Base-by-base conservation (phyloP, 2,329 filamentous ascomycete species). In the Penicillium palitans region DNA sequence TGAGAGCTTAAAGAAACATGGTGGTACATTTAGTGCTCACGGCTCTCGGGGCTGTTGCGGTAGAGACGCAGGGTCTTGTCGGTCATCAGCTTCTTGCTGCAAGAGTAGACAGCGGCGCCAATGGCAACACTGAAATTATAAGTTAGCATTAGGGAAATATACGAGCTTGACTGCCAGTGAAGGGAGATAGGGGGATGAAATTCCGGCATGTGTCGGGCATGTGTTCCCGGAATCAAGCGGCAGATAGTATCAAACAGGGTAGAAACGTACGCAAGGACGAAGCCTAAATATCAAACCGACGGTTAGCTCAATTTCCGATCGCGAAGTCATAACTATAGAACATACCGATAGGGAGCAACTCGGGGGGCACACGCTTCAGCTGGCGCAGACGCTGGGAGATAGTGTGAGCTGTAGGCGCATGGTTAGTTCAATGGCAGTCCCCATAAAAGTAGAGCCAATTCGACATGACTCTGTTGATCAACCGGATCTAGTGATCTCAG, bases 261-360 rank as follows among this genome's bases (percentile, higher is more conserved):
- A 48, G 27, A 60, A 57, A 78, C 91, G 76, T 93, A 93, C 81
- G 82, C 86, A 72, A 98, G 88, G 79, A 98, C 95, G 69, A 95
- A 80, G 77, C 90, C 92, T 95, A 67, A 62, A 61, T 45, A 56
- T 47, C 56, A 60, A 66, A 77, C 24, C 68, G 70, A 62, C 12
- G 7, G 40, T 67, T 66, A 66, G 64, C 61, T 45, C 48, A 29
- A 47, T 61, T 29, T 24, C 27, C 17, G 27, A 40, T 52, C 46
- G 44, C 47, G 39, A 44, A 62, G 19, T n/a, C 31, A 41, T 37
- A 2, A 42, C 50, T 55, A 53, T 49, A 58, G 44, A 51, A 81
- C 86, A 78, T 88, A 96, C 93, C 93, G 70, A 99, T 89, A 73
- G 95, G 95, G 70, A 93, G 87, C 85, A 99, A 84, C 84, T 99